These are phyloP conservation scores for Aspergillus tanneri DNA, from an alignment of 2,329 filamentous ascomycete genomes.

Conservation along the genomic window DNA sequence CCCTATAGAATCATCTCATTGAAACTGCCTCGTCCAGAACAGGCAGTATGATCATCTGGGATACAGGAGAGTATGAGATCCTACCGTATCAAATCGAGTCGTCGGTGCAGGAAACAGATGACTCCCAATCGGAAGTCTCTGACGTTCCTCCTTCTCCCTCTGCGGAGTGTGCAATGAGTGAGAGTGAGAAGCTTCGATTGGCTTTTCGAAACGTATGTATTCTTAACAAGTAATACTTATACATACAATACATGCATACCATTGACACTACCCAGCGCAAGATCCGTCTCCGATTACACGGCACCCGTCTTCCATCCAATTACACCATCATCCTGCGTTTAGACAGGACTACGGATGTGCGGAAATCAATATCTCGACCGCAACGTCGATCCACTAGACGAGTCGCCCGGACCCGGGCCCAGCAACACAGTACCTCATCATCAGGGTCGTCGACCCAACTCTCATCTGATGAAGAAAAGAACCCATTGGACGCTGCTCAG, in stretches of 20 bases:
- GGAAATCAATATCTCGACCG: slow-evolving; percentile 17
- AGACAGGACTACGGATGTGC: slow-evolving; percentile 24
- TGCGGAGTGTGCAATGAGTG: slow-evolving; percentile 22
- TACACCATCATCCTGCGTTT: slow-evolving; percentile 59
- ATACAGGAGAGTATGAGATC: slow-evolving; percentile 59
- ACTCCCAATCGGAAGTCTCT: slow-evolving; percentile 26
- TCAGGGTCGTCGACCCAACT: slow-evolving; percentile 19
- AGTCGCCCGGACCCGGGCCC: no score
- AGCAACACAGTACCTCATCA: slow-evolving; percentile 15
- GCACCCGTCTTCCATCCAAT: slow-evolving; percentile 52
- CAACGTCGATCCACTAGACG: no score
- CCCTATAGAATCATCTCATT: slow-evolving; percentile 58
- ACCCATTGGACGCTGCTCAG: background rate
- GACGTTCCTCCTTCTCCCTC: background rate
- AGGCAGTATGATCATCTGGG: slow-evolving; percentile 63
- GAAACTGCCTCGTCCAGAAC: slow-evolving; percentile 57
- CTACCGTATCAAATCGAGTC: slow-evolving; percentile 45
- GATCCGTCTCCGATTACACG: slow-evolving; percentile 57
- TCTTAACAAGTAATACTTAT: no score
- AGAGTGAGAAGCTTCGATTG: slow-evolving; percentile 49
- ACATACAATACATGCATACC: no score
- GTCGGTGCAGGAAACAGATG: slow-evolving; percentile 39
- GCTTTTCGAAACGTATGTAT: slow-evolving; percentile 50
- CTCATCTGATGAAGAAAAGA: background rate
- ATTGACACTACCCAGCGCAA: slow-evolving; percentile 44